Percentiles rank a stretch among this genome's conserved stretches.
These are phyloP conservation scores for Triangularia setosa DNA, from an alignment of 2,329 filamentous ascomycete genomes.

Conservation along the genomic window DNA sequence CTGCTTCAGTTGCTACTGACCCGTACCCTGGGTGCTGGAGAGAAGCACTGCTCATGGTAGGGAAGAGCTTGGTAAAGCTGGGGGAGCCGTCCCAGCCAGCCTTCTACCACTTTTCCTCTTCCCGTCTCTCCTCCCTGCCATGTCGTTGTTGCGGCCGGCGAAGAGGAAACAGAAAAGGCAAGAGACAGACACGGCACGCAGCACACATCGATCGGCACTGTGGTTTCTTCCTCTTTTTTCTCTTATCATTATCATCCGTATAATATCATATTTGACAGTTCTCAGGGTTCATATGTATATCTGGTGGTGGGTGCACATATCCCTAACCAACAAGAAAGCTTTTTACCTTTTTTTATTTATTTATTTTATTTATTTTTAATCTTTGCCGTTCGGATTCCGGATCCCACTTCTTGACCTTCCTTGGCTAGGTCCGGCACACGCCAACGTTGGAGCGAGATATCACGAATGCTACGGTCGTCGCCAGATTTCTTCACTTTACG, in stretches of 20 bases:
- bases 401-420: neutral
- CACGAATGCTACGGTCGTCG: slow-evolving; percentile 11
- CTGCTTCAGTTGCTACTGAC: neutral
- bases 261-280: neutral
- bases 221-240: neutral
- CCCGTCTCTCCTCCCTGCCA: neutral
- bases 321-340: neutral
- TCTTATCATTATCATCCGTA: neutral
- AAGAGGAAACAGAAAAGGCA: neutral
- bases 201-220: neutral
- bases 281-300: neutral
- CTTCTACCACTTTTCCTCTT: neutral
- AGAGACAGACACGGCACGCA: neutral
- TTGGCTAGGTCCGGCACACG: neutral
- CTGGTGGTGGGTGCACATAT: neutral
- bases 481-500: neutral
- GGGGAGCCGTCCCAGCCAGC: neutral
- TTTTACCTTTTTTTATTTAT: slow-evolving; percentile 5
- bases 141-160: neutral
- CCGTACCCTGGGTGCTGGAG: neutral
- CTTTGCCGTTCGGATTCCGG: neutral
- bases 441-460: slow-evolving; percentile 5
- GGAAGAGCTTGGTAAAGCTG: neutral
- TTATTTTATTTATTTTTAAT: too few relatives aligned
- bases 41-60: neutral